phyloP scores from a whole-genome alignment of 2,329 filamentous ascomycete genomes.

The Akanthomyces muscarius region DNA sequence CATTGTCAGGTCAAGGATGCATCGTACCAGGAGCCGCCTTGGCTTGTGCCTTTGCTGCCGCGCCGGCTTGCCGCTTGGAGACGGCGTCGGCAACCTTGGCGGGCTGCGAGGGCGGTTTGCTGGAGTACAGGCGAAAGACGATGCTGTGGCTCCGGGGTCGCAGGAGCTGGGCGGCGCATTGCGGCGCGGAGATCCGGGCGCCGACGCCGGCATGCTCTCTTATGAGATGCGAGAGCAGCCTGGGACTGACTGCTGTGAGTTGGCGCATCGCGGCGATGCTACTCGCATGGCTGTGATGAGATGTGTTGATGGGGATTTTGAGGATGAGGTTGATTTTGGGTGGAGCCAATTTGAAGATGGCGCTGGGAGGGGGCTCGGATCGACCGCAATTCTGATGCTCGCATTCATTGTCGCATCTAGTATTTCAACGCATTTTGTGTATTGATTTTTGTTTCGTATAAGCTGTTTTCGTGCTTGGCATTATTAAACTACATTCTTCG shows the following conservation, averaged over 20 bases:
- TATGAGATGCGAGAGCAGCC: not conserved
- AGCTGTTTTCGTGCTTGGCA: not conserved
- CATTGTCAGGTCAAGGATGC: not conserved
- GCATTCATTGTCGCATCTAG: not conserved
- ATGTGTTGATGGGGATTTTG: not conserved
- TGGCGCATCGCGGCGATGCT: not conserved
- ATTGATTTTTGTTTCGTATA: not conserved
- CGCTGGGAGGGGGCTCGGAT: not conserved
- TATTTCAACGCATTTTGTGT: not conserved
- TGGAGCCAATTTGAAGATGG: slow-evolving; percentile 1
- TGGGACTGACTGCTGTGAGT: not conserved
- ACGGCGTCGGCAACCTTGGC: slow-evolving; percentile 1
- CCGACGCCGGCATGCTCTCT: not conserved
- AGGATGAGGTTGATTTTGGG: not conserved
- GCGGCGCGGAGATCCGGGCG: not conserved
- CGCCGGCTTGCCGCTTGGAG: slow-evolving; percentile 9
- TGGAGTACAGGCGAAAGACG: slow-evolving; percentile 2
- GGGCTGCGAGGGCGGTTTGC: not conserved
- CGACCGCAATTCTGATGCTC: not conserved
- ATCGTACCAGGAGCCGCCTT: slow-evolving; percentile 1
- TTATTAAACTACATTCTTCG: slow-evolving; percentile 46
- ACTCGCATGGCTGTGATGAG: not conserved
- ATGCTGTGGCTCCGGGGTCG: not conserved
- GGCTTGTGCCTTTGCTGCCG: not conserved
- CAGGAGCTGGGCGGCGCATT: not conserved